Evolutionary conservation across 441 rosid genomes (phyloP).

Genomic region (Erysimum cheiri): DNA sequence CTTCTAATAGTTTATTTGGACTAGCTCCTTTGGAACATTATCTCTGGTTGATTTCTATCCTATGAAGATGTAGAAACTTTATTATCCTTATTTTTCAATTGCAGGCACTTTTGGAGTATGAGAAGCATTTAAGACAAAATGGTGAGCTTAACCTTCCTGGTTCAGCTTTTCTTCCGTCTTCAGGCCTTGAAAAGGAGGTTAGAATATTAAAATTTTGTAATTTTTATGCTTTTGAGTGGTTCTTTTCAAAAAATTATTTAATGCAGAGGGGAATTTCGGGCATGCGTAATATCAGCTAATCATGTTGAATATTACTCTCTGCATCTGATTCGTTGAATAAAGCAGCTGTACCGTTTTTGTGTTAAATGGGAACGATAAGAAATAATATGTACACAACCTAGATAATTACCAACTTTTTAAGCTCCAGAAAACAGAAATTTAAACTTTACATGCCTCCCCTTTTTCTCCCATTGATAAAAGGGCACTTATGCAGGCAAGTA

Average conservation of each 20-base stretch:
- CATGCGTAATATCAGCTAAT: conserved; percentile 3
- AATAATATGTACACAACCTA: conserved; percentile 4
- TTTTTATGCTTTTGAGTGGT: conserved; percentile 1
- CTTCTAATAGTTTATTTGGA: conserved; percentile 2
- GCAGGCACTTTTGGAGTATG: conserved; percentile 92
- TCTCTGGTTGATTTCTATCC: conserved; percentile 6
- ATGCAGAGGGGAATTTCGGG: neutral
- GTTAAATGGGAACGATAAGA: conserved; percentile 9
- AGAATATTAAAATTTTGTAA: conserved; percentile 4
- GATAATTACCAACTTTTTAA: neutral
- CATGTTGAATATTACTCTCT: conserved; percentile 14
- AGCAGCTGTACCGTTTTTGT: conserved; percentile 20
- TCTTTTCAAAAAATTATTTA: neutral
- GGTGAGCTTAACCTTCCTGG: conserved; percentile 83
- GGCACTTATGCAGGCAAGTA: conserved; percentile 47
- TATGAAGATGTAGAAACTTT: conserved; percentile 5
- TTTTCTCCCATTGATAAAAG: conserved; percentile 30
- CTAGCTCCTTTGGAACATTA: conserved; percentile 5
- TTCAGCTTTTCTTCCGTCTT: conserved; percentile 57
- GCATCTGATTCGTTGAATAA: neutral
- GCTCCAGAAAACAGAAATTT: neutral
- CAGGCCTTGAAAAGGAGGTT: conserved; percentile 79
- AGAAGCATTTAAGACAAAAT: conserved; percentile 65
- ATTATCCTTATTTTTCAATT: conserved; percentile 32
- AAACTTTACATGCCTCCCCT: neutral